Conservation (phyloP, 192 early-diverging fungal species). For the Linnemannia elongata region DNA sequence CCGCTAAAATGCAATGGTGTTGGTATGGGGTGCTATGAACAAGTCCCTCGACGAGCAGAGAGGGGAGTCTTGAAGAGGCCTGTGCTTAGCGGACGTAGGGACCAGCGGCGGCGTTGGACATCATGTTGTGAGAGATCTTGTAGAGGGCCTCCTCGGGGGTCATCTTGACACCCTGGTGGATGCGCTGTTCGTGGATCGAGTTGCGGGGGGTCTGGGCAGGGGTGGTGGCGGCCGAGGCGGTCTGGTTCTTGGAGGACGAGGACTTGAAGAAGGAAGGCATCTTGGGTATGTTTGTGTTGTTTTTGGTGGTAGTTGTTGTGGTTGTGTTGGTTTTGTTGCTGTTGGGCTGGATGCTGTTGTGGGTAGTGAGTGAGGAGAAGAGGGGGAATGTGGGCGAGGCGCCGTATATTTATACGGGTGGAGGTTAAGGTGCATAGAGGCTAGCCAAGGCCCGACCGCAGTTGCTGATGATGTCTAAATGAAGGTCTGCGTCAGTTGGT, state of each 20-base stretch:
- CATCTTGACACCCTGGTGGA: conserved; percentile 11
- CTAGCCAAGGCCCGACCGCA: not conserved
- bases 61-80: not conserved
- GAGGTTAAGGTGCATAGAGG: not conserved
- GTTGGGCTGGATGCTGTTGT: not conserved
- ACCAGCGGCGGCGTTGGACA: conserved; percentile 30
- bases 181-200: conserved; percentile 35
- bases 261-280: conserved; percentile 20
- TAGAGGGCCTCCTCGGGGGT: conserved; percentile 36
- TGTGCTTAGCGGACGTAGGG: conserved; percentile 37
- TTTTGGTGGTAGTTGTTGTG: not conserved
- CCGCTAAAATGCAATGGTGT: conserved; percentile 5
- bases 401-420: not conserved
- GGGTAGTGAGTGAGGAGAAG: not conserved
- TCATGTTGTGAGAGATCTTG: conserved; percentile 4
- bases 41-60: not conserved
- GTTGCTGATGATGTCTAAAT: not conserved
- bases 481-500: not conserved
- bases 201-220: conserved; percentile 35
- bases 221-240: conserved; percentile 28
- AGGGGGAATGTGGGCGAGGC: not conserved
- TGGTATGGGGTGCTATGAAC: not conserved
- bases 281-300: not conserved
- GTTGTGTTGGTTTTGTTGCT: not conserved
- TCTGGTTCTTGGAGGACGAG: conserved; percentile 33